Evolutionary conservation across 2,329 filamentous ascomycete species (phyloP).

Genomic region (Neocatenulostroma microsporum): DNA sequence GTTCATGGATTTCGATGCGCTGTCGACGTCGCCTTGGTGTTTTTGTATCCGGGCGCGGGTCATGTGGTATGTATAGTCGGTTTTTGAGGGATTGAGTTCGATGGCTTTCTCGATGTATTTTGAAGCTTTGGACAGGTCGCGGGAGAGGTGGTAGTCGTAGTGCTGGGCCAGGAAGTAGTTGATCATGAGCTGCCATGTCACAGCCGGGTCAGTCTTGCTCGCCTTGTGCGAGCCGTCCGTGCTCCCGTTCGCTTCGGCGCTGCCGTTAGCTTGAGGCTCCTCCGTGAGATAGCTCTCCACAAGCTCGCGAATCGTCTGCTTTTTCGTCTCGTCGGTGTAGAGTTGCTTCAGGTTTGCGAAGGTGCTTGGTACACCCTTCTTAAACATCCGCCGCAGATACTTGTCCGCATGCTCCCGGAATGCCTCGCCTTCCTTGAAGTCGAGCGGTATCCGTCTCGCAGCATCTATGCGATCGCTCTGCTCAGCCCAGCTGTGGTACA

Average conservation of each 20-base stretch:
- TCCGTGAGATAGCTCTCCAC: slow-evolving; percentile 65
- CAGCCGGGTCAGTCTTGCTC: slow-evolving; percentile 46
- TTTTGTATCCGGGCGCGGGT: slow-evolving; percentile 94
- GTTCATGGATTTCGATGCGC: slow-evolving; percentile 83
- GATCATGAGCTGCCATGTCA: slow-evolving; percentile 64
- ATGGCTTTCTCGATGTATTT: slow-evolving; percentile 79
- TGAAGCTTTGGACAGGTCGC: slow-evolving; percentile 72
- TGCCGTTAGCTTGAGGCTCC: slow-evolving; percentile 22
- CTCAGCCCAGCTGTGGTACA: slow-evolving; percentile 75
- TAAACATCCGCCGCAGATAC: slow-evolving; percentile 77
- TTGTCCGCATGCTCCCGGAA: slow-evolving; percentile 70
- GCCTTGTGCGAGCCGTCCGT: slow-evolving; percentile 33
- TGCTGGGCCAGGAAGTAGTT: slow-evolving; percentile 94
- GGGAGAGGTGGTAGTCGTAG: slow-evolving; percentile 86
- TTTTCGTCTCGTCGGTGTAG: slow-evolving; percentile 71
- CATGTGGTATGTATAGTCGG: slow-evolving; percentile 89
- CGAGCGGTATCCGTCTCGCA: slow-evolving; percentile 74
- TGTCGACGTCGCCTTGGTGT: slow-evolving; percentile 69
- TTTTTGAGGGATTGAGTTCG: slow-evolving; percentile 66
- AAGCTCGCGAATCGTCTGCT: slow-evolving; percentile 63
- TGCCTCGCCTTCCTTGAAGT: slow-evolving; percentile 75
- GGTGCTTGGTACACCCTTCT: slow-evolving; percentile 88
- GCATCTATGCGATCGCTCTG: slow-evolving; percentile 81
- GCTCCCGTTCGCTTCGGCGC: slow-evolving; percentile 21
- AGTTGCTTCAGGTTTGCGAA: slow-evolving; percentile 96